These are phyloP conservation scores for Sclerotiophoma versabilis DNA, from an alignment of 2,329 filamentous ascomycete species.

Conservation along the genomic window DNA sequence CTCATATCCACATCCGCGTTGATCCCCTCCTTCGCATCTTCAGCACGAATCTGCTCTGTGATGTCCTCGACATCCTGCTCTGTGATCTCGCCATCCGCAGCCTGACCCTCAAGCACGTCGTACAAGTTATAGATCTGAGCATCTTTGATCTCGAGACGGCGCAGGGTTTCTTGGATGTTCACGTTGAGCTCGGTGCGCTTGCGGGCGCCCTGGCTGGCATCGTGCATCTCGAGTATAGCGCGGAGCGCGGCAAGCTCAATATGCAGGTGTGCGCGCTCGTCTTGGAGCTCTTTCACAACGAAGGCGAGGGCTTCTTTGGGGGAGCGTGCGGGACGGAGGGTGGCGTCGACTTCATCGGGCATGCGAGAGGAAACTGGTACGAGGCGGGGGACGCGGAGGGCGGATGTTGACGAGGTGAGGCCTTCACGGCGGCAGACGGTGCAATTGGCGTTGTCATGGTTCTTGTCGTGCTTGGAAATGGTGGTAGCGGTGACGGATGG, in stretches of 20 bases:
- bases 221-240: constrained; percentile 66
- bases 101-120: constrained; percentile 81
- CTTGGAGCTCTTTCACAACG: constrained; percentile 82
- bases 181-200: constrained; percentile 68
- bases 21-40: constrained; percentile 33
- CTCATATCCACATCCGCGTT: constrained; percentile 13
- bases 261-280: constrained; percentile 80
- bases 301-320: constrained; percentile 77
- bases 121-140: constrained; percentile 84
- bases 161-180: constrained; percentile 67
- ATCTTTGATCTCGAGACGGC: constrained; percentile 73
- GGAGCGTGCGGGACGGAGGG: constrained; percentile 67
- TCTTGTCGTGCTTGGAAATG: constrained; percentile 43
- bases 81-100: constrained; percentile 61
- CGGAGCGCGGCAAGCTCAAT: constrained; percentile 70
- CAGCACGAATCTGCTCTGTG: constrained; percentile 51
- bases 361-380: constrained; percentile 60
- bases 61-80: constrained; percentile 54
- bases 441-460: constrained; percentile 63
- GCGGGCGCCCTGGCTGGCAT: constrained; percentile 66
- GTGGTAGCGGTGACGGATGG: constrained; percentile 31
- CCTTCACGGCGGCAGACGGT: constrained; percentile 61
- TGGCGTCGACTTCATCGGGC: constrained; percentile 64
- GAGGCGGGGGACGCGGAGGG: constrained; percentile 56
- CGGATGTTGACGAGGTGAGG: constrained; percentile 35